Percentiles rank a stretch among this genome's conserved stretches.
These are phyloP conservation scores for Lojkania enalia DNA, from an alignment of 2,329 filamentous ascomycete species.

Conservation along the genomic window DNA sequence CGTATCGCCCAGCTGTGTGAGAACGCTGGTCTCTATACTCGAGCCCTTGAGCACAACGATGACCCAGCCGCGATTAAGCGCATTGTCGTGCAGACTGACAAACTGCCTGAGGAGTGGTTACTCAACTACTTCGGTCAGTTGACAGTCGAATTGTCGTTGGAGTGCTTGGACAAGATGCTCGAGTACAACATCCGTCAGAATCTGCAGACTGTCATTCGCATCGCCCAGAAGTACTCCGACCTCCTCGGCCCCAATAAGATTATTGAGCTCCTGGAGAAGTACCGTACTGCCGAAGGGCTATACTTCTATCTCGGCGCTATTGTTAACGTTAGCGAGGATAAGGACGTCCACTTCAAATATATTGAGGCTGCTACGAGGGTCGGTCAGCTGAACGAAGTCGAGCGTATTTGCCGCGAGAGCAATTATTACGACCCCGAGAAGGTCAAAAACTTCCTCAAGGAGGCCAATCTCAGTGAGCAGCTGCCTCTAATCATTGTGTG, in stretches of 20 bases:
- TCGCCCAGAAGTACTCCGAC: slow-evolving; percentile 97
- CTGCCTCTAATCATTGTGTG: slow-evolving; percentile 97
- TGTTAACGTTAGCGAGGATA: slow-evolving; percentile 93
- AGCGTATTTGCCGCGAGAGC: slow-evolving; percentile 95
- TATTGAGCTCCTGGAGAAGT: slow-evolving; percentile 95
- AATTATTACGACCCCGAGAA: slow-evolving; percentile 83
- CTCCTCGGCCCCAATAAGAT: slow-evolving; percentile 83
- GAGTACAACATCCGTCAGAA: slow-evolving; percentile 97
- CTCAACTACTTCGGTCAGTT: slow-evolving; percentile 91
- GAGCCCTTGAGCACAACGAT: slow-evolving; percentile 90
- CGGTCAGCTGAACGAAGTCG: slow-evolving; percentile 91
- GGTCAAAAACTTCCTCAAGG: slow-evolving; percentile 99
- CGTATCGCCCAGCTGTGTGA: slow-evolving; percentile 91
- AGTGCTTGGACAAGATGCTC: slow-evolving; percentile 95
- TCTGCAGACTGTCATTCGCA: slow-evolving; percentile 88
- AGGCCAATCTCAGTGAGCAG: slow-evolving; percentile 88
- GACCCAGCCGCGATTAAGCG: slow-evolving; percentile 89
- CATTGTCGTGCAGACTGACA: slow-evolving; percentile 80
- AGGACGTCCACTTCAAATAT: slow-evolving; percentile 98
- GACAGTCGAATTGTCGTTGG: slow-evolving; percentile 91
- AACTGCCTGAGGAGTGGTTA: slow-evolving; percentile 89
- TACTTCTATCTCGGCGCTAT: slow-evolving; percentile 99
- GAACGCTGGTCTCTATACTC: slow-evolving; percentile 73
- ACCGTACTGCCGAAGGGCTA: slow-evolving; percentile 93
- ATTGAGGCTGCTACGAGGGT: slow-evolving; percentile 95